A percentile compares a stretch with the other conserved stretches of the same genome.
These are phyloP conservation scores for Pyronema omphalodes DNA, from an alignment of 495 filamentous ascomycete species.

Conservation along the genomic window DNA sequence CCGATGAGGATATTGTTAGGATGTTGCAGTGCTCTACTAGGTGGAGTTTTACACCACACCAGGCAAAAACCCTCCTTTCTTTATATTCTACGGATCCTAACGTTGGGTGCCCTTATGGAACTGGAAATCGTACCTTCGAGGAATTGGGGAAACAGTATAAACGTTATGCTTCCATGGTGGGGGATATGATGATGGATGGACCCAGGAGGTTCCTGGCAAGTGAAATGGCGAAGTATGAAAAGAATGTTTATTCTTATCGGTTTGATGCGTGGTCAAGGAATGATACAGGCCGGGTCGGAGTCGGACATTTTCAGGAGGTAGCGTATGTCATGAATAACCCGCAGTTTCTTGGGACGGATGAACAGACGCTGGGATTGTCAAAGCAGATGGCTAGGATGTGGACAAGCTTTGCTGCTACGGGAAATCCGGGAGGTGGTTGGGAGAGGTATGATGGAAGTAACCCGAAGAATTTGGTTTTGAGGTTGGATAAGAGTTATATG, in stretches of 20 bases:
- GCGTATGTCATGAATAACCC: slow-evolving; percentile 14
- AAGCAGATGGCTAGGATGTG: slow-evolving; percentile 37
- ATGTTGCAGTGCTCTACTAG: slow-evolving; percentile 12
- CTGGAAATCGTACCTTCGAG: slow-evolving; percentile 28
- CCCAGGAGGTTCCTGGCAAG: slow-evolving; percentile 37
- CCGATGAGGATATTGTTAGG: slow-evolving; percentile 25
- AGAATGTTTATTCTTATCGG: slow-evolving; percentile 42
- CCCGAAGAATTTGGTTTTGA: slow-evolving; percentile 30
- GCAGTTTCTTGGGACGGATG: slow-evolving; percentile 33
- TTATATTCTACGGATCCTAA: slow-evolving; percentile 34
- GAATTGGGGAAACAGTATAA: slow-evolving; percentile 33
- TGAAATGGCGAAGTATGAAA: slow-evolving; percentile 27
- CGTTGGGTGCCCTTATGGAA: slow-evolving; percentile 29
- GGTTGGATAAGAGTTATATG: slow-evolving; percentile 26
- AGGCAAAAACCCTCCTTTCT: slow-evolving; percentile 26
- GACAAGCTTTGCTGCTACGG: slow-evolving; percentile 34
- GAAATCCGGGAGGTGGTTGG: slow-evolving; percentile 27
- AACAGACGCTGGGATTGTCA: slow-evolving; percentile 29
- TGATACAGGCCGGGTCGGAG: slow-evolving; percentile 10
- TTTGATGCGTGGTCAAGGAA: slow-evolving; percentile 36
- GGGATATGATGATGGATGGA: slow-evolving; percentile 38
- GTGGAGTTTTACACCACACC: slow-evolving; percentile 1
- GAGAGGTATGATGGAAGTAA: slow-evolving; percentile 15
- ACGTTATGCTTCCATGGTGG: slow-evolving; percentile 34
- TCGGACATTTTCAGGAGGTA: slow-evolving; percentile 40